Base-by-base conservation (phyloP, 164 flowering plant genomes). In the Protea cynaroides region DNA sequence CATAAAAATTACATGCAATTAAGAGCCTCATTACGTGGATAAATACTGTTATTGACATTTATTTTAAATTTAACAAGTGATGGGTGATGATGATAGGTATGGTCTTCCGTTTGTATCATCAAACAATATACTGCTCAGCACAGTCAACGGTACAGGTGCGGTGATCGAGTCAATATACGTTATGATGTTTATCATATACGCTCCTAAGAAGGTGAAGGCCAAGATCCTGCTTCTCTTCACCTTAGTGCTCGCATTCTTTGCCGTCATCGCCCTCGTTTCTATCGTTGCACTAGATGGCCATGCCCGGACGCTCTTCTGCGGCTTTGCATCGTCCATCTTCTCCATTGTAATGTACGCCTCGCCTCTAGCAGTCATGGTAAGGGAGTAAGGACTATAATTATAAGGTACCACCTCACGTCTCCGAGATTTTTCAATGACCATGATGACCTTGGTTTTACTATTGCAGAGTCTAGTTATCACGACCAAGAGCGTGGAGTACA, bases 91-190 rank as follows among this genome's bases (percentile, higher is more conserved):
- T 50, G 4, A 19, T 49, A 89, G 92, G 94, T 92, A 92, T 58
- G 98, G 96, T 0, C 78, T 94, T 21, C 98, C 98, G 0, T 89
- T 94, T 66, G 89, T 90, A 69, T 89, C 97, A 0, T 82, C 84
- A 29, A 55, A 89, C 85, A 94, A 89, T 75, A 53, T 87, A 8
- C 71, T 89, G 25, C 89, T 94, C 25, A 70, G 84, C 44, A 86
- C 89, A 0, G 80, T 94, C 38, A 90, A 94, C 58, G 94, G 90
- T 0, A 77, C 89, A 0, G 98, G 98, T 0, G 84, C 97, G 2
- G 84, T 21, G 12, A 90, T 85, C 53, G 90, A 85, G 69, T 23
- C 43, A 23, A 34, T 80, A 0, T 85, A 87, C 38, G 88, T 82
- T 43, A 1, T 85, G 37, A 64, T 82, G 29, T 87, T 84, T 75